Evolutionary conservation across 345 rosid species (phyloP).

Genomic region (Moricandia moricandioides): DNA sequence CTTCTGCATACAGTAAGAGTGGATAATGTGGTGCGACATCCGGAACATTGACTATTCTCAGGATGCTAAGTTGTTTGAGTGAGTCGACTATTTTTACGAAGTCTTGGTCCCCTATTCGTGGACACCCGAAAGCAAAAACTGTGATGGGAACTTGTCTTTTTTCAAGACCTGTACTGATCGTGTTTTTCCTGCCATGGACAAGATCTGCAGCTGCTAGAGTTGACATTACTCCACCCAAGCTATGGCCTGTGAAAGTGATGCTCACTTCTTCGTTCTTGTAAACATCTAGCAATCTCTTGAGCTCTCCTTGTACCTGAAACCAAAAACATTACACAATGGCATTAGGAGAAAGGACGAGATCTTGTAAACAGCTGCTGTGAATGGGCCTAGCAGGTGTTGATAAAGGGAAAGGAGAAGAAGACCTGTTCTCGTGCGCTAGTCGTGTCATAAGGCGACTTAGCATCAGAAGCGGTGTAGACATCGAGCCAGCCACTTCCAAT

Average conservation of each 20-base stretch:
- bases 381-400: neutral
- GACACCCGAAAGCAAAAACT: conserved; percentile 53
- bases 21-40: conserved; percentile 40
- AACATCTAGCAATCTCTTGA: conserved; percentile 44
- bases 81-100: conserved; percentile 27
- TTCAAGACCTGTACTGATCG: neutral
- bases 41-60: conserved; percentile 35
- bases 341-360: neutral
- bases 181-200: conserved; percentile 35
- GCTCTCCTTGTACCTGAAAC: conserved; percentile 49
- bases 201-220: conserved; percentile 57
- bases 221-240: conserved; percentile 59
- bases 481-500: conserved; percentile 54
- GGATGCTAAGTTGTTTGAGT: conserved; percentile 18
- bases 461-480: conserved; percentile 47
- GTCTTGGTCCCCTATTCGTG: conserved; percentile 46
- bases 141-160: conserved; percentile 43
- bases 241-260: conserved; percentile 59
- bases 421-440: conserved; percentile 67
- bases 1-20: conserved; percentile 20
- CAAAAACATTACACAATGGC: neutral
- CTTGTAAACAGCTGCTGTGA: neutral
- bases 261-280: conserved; percentile 60
- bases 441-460: conserved; percentile 39
- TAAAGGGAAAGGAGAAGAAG: conserved; percentile 23